A percentile compares a stretch with the other conserved stretches of the same genome.
Conservation (phyloP, 73 alveolate genomes). For the Urostyla sp. region DNA sequence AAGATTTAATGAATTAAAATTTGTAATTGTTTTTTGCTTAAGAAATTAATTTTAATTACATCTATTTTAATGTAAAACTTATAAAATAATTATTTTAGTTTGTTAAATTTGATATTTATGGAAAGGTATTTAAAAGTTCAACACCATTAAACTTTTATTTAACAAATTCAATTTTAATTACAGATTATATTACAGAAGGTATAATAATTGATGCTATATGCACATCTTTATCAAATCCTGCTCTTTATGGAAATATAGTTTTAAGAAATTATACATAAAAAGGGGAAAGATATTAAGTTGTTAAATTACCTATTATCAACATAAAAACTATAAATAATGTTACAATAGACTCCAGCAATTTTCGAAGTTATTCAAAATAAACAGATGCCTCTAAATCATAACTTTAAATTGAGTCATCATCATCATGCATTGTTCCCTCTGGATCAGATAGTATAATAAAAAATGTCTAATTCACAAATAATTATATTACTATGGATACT, state of each 20-base stretch:
- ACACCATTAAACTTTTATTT: neutral
- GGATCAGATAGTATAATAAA: neutral
- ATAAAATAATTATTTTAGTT: neutral
- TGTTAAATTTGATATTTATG: neutral
- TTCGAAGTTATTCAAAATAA: conserved; percentile 1
- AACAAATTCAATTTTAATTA: neutral
- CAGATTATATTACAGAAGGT: conserved; percentile 23
- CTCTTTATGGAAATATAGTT: neutral
- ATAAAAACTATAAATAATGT: neutral
- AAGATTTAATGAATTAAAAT: neutral
- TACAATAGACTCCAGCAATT: neutral
- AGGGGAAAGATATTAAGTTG: neutral
- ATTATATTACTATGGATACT: conserved; percentile 5
- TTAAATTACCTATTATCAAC: neutral
- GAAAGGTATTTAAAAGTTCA: neutral
- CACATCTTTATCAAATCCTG: neutral
- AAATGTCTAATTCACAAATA: neutral
- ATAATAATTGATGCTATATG: neutral
- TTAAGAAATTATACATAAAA: neutral
- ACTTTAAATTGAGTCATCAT: neutral
- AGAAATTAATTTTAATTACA: neutral
- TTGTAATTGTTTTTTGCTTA: neutral
- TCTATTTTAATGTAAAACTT: neutral
- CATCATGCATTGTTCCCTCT: neutral
- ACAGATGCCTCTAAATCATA: conserved; percentile 7